Base-by-base conservation (phyloP, 1,284 basidiomycete genomes). In the Leccinum pachyderme region DNA sequence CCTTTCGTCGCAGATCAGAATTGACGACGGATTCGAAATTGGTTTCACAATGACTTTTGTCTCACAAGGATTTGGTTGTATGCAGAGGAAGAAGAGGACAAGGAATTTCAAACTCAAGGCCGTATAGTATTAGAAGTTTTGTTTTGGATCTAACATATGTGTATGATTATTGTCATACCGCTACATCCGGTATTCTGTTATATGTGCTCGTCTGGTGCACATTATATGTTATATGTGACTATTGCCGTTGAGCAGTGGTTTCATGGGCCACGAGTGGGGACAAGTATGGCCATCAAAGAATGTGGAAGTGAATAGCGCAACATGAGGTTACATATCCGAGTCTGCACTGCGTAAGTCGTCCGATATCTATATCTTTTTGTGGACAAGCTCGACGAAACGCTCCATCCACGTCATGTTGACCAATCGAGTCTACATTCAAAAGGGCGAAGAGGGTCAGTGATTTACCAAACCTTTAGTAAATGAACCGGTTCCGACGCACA, bases 361-460 rank as follows among this genome's bases (percentile, higher is more conserved):
- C 22, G 43, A 5, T 2, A 25, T 7, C 51, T 65, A 63, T 53
- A 13, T 31, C 46, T 60, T 56, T 27, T 13, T 41, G 22, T 54
- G 62, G 28, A 45, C 27, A 43, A 67, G 55, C 55, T 71, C 69
- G 15, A 71, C 55, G 28, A 56, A 71, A 51, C 65, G 65, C 28
- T 71, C 69, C 18, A 52, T 53, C 68, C 65, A 67, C 27, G 69
- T 64, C 31, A 35, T 39, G 47, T 33, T 68, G 45, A 56, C 54
- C 25, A 67, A 25, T 47, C 55, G 61, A 18, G 55, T 64, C 65
- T 67, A 47, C 22, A 22, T 27, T 41, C 13, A 0, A 25, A 12
- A 39, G 18, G 7, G 0, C 2, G 13, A 11, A 39, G 37, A 39
- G 12, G 18, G 18, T 39, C 18, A 39, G 37, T 22, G 37, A 39